phyloP scores from a whole-genome alignment of 768 basidiomycete species.

The Fomitopsis pulvina region DNA sequence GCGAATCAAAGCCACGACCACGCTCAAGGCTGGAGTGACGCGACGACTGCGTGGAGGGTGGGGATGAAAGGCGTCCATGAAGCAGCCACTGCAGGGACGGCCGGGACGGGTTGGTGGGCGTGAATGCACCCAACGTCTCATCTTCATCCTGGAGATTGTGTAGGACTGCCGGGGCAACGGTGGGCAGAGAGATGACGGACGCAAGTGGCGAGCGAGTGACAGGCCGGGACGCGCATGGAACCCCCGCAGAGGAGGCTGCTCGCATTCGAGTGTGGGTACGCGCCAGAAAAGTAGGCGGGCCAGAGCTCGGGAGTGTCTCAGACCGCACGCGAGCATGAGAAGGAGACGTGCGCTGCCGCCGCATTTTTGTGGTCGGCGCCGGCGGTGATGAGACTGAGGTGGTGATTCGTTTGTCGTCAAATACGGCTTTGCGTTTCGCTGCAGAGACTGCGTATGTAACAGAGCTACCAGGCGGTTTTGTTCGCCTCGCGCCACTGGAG shows the following conservation, averaged over 20 bases:
- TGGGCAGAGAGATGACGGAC: slow-evolving; percentile 5
- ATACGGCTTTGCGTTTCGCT: too few species aligned
- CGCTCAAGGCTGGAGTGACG: not conserved
- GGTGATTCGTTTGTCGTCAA: too few species aligned
- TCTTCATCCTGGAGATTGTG: slow-evolving; percentile 9
- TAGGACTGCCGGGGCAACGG: slow-evolving; percentile 10
- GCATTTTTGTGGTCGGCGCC: too few species aligned
- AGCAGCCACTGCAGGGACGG: slow-evolving; percentile 15
- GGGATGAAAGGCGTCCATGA: not conserved
- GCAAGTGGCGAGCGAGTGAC: slow-evolving; percentile 11
- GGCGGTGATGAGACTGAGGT: too few species aligned
- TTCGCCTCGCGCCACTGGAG: too few species aligned
- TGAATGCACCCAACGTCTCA: slow-evolving; percentile 21
- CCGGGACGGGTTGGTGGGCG: slow-evolving; percentile 19
- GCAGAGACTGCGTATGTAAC: too few species aligned
- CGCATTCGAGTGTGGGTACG: not conserved
- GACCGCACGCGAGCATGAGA: not conserved
- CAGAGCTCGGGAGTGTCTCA: not conserved
- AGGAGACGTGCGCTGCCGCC: not conserved
- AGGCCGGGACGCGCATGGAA: slow-evolving; percentile 1
- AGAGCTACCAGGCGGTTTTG: too few species aligned
- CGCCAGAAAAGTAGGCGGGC: not conserved
- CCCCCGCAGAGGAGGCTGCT: slow-evolving; percentile 7
- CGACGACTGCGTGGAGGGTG: not conserved
- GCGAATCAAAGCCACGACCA: not conserved